phyloP scores from a whole-genome alignment of 371 early-diverging fungal species.

The Actinomortierella wolfii region DNA sequence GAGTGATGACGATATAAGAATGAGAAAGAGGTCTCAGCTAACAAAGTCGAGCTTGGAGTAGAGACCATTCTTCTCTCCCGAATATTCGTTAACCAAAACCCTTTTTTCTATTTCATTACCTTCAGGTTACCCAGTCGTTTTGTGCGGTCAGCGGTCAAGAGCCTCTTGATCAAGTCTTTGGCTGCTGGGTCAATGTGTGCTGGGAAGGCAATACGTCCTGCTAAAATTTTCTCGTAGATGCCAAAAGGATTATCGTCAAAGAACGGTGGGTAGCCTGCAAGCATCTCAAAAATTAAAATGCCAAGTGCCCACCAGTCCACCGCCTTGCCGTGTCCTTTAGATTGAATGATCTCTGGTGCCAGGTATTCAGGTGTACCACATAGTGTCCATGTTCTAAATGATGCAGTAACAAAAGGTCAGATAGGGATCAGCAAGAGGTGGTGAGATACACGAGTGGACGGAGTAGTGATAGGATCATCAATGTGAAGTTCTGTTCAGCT shows the following conservation, averaged over 20 bases:
- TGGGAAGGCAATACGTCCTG: slow-evolving; percentile 89
- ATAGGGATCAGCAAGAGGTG: background rate
- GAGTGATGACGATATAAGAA: slow-evolving; percentile 42
- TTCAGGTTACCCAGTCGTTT: slow-evolving; percentile 93
- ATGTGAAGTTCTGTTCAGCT: no score
- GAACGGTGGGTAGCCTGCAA: slow-evolving; percentile 96
- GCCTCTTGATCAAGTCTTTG: slow-evolving; percentile 90
- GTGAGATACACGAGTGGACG: background rate
- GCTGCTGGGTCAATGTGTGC: slow-evolving; percentile 88
- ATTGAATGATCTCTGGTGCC: slow-evolving; percentile 98
- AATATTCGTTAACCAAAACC: background rate
- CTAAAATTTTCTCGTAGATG: slow-evolving; percentile 94
- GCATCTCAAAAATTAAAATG: slow-evolving; percentile 95
- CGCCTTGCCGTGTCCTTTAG: slow-evolving; percentile 94
- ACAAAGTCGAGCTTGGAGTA: no score
- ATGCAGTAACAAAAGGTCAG: background rate
- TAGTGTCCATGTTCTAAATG: slow-evolving; percentile 82
- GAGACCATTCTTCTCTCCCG: background rate
- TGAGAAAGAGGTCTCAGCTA: background rate
- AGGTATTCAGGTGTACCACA: slow-evolving; percentile 99
- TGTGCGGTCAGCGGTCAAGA: slow-evolving; percentile 89
- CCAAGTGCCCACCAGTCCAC: slow-evolving; percentile 99
- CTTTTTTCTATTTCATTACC: slow-evolving; percentile 36
- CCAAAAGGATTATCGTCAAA: slow-evolving; percentile 92
- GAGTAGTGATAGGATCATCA: background rate